A percentile compares a stretch with the other conserved stretches of the same genome.
phyloP scores from a whole-genome alignment of 176 grass and related monocot species.

The Aegilops tauschii region DNA sequence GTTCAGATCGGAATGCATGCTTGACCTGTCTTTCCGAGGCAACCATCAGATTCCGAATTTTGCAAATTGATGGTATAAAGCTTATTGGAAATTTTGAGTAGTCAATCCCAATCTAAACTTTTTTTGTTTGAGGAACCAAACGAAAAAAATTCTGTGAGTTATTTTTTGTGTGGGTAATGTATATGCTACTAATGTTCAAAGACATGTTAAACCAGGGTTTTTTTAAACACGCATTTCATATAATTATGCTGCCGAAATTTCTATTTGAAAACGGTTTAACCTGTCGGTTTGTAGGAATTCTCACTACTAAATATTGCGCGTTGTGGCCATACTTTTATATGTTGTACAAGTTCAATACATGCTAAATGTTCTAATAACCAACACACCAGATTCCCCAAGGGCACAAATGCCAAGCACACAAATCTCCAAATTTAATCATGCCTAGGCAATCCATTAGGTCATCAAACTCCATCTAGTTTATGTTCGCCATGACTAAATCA shows the following conservation, averaged over 20 bases:
- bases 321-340: too few species aligned
- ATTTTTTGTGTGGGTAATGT: not conserved
- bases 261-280: not conserved
- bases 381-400: not conserved
- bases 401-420: slow-evolving; percentile 6
- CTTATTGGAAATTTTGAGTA: not conserved
- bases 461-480: slow-evolving; percentile 20
- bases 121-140: too few species aligned
- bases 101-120: not conserved
- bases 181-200: too few species aligned
- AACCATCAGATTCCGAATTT: not conserved
- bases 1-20: not conserved
- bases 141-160: not conserved
- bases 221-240: not conserved
- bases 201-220: not conserved
- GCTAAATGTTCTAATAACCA: not conserved
- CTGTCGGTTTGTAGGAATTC: not conserved
- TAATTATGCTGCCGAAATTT: not conserved
- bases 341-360: too few species aligned
- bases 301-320: not conserved
- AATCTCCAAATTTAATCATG: not conserved
- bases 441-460: slow-evolving; percentile 24
- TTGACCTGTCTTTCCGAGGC: not conserved
- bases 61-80: not conserved
- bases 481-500: slow-evolving; percentile 6